These are phyloP conservation scores for Kwoniella botswanensis DNA, from an alignment of 768 basidiomycete species.

Conservation along the genomic window DNA sequence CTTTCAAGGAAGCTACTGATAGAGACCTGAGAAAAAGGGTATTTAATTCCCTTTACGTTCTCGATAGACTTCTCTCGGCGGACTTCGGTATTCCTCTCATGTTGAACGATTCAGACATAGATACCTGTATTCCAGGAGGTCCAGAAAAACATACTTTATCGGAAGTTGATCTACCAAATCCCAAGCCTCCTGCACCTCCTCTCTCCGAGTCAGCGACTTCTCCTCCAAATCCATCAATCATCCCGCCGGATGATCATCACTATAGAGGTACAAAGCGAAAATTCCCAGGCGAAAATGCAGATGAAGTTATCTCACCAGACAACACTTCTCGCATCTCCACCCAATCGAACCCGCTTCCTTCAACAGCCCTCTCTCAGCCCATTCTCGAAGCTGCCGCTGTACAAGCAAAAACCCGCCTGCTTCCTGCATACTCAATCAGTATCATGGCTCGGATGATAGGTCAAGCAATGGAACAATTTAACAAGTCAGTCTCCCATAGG, in stretches of 20 bases:
- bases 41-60: slow-evolving; percentile 36
- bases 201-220: background rate
- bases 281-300: background rate
- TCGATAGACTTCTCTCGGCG: slow-evolving; percentile 36
- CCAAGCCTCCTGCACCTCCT: background rate
- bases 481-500: slow-evolving; percentile 26
- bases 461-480: slow-evolving; percentile 35
- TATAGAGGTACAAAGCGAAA: background rate
- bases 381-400: background rate
- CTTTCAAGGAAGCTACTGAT: slow-evolving; percentile 11
- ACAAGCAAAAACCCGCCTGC: background rate
- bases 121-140: slow-evolving; percentile 33
- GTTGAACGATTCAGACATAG: slow-evolving; percentile 40
- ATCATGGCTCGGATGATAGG: slow-evolving; percentile 32
- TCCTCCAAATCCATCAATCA: background rate
- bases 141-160: slow-evolving; percentile 16
- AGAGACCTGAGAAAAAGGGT: slow-evolving; percentile 33
- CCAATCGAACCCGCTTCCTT: no score
- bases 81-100: slow-evolving; percentile 41
- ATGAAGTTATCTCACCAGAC: background rate
- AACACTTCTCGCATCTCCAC: background rate
- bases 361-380: no score
- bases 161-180: background rate
- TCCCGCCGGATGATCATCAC: background rate
- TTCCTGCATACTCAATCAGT: slow-evolving; percentile 4